phyloP scores from a whole-genome alignment of 2,329 filamentous ascomycete species.

The Colletotrichum ledebouriae region DNA sequence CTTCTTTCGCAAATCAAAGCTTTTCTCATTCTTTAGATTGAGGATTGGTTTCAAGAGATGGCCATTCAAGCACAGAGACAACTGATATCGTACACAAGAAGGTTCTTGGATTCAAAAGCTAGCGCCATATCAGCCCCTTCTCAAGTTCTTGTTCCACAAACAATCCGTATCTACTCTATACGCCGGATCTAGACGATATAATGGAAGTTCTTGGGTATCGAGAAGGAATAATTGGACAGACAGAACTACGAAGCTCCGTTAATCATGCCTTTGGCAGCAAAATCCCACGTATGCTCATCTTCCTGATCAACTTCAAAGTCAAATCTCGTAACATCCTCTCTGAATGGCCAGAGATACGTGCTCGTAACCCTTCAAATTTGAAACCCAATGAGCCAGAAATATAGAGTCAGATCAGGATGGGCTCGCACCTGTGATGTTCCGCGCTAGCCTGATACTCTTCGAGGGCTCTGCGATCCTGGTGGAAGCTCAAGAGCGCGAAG shows the following conservation, averaged over 20 bases:
- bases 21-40: no score
- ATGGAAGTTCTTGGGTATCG: no score
- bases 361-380: constrained; percentile 59
- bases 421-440: constrained; percentile 62
- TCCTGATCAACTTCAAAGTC: constrained; percentile 65
- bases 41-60: no score
- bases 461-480: constrained; percentile 59
- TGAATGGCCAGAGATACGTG: constrained; percentile 64
- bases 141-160: no score
- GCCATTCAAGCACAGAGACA: no score
- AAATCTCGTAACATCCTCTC: constrained; percentile 65
- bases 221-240: no score
- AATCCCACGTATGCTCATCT: constrained; percentile 46
- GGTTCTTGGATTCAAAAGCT: no score
- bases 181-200: no score
- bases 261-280: constrained; percentile 32
- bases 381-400: neutral
- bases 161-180: no score
- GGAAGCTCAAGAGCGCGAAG: constrained; percentile 65
- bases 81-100: no score
- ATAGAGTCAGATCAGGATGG: neutral
- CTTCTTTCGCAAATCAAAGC: no score
- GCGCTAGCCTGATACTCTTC: constrained; percentile 65
- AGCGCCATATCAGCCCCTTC: no score
- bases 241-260: constrained; percentile 19